Evolutionary conservation across 257 asterid species (phyloP).

Genomic region (Prunella vulgaris): DNA sequence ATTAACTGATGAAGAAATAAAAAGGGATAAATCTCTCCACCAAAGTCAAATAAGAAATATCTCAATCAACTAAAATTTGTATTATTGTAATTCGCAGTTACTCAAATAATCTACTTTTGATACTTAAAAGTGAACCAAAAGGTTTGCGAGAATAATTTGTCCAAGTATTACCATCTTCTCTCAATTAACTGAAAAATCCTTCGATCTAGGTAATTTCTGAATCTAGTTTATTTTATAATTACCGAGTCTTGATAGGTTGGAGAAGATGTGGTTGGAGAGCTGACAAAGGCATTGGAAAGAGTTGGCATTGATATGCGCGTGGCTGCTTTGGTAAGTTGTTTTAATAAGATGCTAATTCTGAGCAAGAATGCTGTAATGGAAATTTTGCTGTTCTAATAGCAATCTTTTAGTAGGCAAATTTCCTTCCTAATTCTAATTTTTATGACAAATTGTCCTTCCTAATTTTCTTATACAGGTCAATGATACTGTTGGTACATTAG

Average conservation of each 20-base stretch:
- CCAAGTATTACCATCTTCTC: background rate
- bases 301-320: conserved; percentile 77
- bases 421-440: background rate
- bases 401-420: background rate
- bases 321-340: conserved; percentile 64
- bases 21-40: background rate
- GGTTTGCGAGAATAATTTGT: background rate
- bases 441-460: background rate
- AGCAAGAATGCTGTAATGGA: background rate
- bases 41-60: background rate
- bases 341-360: background rate
- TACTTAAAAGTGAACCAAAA: background rate
- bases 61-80: background rate
- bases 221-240: background rate
- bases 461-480: conserved; percentile 51
- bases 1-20: background rate
- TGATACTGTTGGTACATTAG: conserved; percentile 94
- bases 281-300: conserved; percentile 78
- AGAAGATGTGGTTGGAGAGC: conserved; percentile 72
- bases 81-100: background rate
- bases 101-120: background rate
- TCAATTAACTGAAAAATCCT: background rate
- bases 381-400: background rate
- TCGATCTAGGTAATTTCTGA: conserved; percentile 7
- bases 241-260: conserved; percentile 50